Base-by-base conservation (phyloP, 2,329 filamentous ascomycete genomes). In the Coniosporium tulheliwenetii region DNA sequence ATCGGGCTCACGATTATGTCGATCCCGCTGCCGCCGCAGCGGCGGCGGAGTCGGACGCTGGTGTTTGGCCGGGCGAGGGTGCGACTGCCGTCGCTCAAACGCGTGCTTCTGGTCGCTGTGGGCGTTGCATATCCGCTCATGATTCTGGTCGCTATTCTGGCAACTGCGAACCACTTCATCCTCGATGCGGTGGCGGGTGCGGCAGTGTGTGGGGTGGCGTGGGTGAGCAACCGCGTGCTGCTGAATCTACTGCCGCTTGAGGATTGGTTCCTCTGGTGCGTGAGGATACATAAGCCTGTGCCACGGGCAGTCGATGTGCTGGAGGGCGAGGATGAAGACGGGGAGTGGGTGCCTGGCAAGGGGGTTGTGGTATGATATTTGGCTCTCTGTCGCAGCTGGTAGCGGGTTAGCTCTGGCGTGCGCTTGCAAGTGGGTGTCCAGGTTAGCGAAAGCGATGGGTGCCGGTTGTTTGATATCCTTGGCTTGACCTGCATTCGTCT, bases 161-260 rank as follows among this genome's bases (percentile, higher is more conserved):
- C 79, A 2, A 83, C 79, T 0, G 79, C 79, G 37, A 84, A 84
- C 54, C 79, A 84, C 57, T 75, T 82, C 54, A 68, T 83, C 38
- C 69, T 84, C 5, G 80, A 84, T 53, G 79, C 80, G 0, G 70
- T 82, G 1, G 80, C 78, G 0, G 80, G 79, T 10, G 74, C 77
- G 5, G 51, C 71, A 30, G 77, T 84, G 2, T 83, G 79, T 49
- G 64, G 63, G 2, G 46, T 81, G 5, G 78, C 77, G 1, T 84
- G 79, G 79, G 59, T 52, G 10, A 64, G 63, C 4, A 73, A 75
- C 44, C 44, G 52, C 0, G 51, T 72, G 2, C 54, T 84, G 41
- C 59, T 81, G 41, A 83, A 83, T 53, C 55, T 83, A 41, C 58
- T 80, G 30, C 67, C 73, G 1, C 29, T 82, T 12, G 79, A 83